Evolutionary conservation across 768 basidiomycete genomes (phyloP), one percentile per base, ranked within the genome.

Genomic region (Leccinum rimulosum): DNA sequence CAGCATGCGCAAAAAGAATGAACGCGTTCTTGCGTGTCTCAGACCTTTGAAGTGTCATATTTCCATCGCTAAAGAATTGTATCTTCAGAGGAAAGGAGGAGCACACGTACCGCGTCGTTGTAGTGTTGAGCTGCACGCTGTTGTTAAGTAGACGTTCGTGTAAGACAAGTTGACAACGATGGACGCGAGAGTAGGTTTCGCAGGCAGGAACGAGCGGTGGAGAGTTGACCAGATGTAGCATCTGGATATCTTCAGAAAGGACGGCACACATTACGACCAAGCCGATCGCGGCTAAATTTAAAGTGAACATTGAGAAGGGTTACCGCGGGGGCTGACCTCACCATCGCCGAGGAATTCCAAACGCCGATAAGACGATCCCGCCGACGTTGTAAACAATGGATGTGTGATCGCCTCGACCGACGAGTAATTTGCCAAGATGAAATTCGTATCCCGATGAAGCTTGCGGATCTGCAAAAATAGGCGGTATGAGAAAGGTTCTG

Each of bases 301-400:
- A 58, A 17, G 62, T 61, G 17, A 67, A 63, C 12, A 33, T 52
- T 35, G 17, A 31, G 35, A 58, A 17, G 28, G 31, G 28, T 12
- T 48, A 22, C 45, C 11, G 2, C 48, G 2, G n/a, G 50, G 30
- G 28, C 30, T 11, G 50, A 58, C 22, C 85, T 74, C 69, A 93
- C 92, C 89, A 69, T 96, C 94, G 31, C 94, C 94, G 4, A 96
- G 79, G 65, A 93, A 95, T 65, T 96, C 94, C 10, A 95, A 75
- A 14, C 94, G 83, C 61, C 96, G 89, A 72, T 95, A 95, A 3
- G 89, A 91, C 6, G 83, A 76, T 10, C 78, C 78, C 12, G 79
- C 80, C 2, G 74, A 74, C 4, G 73, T 69, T 10, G 80, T 76
- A 64, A 90, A 90, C 0, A 90, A 92, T 0, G 93, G 89, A 68